Evolutionary conservation across 2,329 filamentous ascomycete genomes (phyloP), one percentile per base, ranked within the genome.

Genomic region (Fusarium succisae): DNA sequence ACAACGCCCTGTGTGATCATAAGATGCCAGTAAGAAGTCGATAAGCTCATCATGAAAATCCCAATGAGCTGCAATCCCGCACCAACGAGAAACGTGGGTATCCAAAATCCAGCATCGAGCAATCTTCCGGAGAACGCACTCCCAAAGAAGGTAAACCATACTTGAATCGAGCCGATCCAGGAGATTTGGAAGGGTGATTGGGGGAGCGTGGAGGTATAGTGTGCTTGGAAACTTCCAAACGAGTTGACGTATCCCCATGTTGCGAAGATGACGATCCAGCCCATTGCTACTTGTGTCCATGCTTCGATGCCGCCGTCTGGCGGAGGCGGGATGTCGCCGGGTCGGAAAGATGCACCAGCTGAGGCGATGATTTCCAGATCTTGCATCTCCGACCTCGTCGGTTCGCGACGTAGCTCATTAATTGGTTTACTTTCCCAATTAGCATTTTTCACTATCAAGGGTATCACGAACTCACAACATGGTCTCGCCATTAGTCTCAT

Each of bases 1-100:
- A 92, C 90, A 3, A 87, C 73, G 11, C 88, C 87, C 66, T 89
- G 87, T 0, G 86, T 83, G 6, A 89, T 78, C 66, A 89, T 80
- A 20, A 88, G 74, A 37, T 88, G 85, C 83, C 84, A 88, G 74
- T 87, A 89, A 11, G 79, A 74, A 22, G 66, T 82, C 3, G 81
- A 82, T 8, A 84, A 73, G 38, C 82, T 84, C 80, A 84, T 84
- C 11, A 82, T 78, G 69, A 89, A 86, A 44, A 87, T 81, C 9
- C 85, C 86, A 17, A 85, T 70, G 15, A 84, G 75, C 62, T 85
- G 83, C 10, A 85, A 55, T 5, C 78, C 47, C 4, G 81, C 80
- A 4, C 85, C 85, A 6, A 81, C 75, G 1, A 83, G 37, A 9
- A 87, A 81, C 0, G 83, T 83, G 6, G 80, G 79, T 6, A 82